A percentile compares a stretch with the other conserved stretches of the same genome.
phyloP scores from a whole-genome alignment of 208 protist genomes.

The Willaertia magna region DNA sequence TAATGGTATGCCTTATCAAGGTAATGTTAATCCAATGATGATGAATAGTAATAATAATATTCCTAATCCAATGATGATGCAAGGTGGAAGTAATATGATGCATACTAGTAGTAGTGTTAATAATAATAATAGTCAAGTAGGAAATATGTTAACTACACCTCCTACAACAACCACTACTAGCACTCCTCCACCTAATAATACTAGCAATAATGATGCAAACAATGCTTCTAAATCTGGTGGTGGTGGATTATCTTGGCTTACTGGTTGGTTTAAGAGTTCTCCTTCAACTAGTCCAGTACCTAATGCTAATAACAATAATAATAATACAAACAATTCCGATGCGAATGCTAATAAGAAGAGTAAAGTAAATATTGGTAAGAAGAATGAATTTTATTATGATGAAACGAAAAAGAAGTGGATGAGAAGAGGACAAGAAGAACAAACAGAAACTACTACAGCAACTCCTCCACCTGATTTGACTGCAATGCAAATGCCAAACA shows the following conservation, averaged over 20 bases:
- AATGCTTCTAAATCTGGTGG: not conserved
- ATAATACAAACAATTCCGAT: too few species aligned
- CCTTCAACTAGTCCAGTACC: too few species aligned
- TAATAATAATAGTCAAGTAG: too few species aligned
- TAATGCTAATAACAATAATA: not conserved
- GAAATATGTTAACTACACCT: not conserved
- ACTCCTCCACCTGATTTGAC: not conserved
- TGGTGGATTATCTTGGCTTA: too few species aligned
- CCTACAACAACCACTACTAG: not conserved
- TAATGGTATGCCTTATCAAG: too few species aligned
- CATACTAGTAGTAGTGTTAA: too few species aligned
- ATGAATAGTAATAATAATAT: too few species aligned
- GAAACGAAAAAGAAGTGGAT: not conserved
- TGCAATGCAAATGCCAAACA: not conserved
- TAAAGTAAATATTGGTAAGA: not conserved
- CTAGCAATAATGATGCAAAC: not conserved
- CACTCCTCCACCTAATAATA: not conserved
- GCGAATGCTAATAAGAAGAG: too few species aligned
- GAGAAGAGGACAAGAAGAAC: not conserved
- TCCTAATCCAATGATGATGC: too few species aligned
- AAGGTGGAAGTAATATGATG: too few species aligned
- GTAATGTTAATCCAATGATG: too few species aligned
- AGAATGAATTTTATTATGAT: slow-evolving; percentile 1
- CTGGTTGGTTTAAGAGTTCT: not conserved
- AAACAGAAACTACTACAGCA: not conserved